These are phyloP conservation scores for Candida ipomoeae DNA, from an alignment of 805 yeast genomes.

Conservation along the genomic window DNA sequence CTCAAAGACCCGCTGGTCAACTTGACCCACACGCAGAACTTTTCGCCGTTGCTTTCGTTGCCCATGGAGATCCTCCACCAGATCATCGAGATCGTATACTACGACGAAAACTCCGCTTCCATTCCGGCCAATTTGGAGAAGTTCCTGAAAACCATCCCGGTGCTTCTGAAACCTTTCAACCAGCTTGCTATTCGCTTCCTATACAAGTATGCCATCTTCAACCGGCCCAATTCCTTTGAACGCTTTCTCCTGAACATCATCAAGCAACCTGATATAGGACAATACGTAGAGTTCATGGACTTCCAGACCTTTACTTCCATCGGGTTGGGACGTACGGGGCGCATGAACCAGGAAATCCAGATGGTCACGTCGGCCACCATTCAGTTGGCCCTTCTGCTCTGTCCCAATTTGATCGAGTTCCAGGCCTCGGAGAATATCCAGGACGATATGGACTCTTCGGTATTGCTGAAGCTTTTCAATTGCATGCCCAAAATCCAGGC, in stretches of 20 bases:
- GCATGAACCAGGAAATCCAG: constrained; percentile 88
- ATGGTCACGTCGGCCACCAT: constrained; percentile 80
- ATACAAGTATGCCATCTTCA: constrained; percentile 66
- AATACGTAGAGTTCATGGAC: constrained; percentile 70
- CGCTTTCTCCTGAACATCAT: constrained; percentile 57
- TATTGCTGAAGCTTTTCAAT: constrained; percentile 54
- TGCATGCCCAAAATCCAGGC: constrained; percentile 54
- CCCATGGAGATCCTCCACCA: constrained; percentile 56
- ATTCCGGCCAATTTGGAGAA: constrained; percentile 48
- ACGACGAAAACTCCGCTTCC: constrained; percentile 48
- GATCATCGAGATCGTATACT: constrained; percentile 54
- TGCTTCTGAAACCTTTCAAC: constrained; percentile 56
- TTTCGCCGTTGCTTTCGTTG: constrained; percentile 28
- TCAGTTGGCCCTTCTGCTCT: constrained; percentile 52
- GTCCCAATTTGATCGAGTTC: constrained; percentile 72
- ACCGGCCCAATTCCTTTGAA: constrained; percentile 77
- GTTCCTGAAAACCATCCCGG: constrained; percentile 49
- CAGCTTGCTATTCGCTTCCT: constrained; percentile 54
- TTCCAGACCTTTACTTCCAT: constrained; percentile 85
- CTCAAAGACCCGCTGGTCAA: constrained; percentile 16
- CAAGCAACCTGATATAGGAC: constrained; percentile 44
- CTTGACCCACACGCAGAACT: constrained; percentile 9
- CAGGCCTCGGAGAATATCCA: constrained; percentile 82
- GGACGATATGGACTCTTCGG: constrained; percentile 65
- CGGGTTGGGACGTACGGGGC: constrained; percentile 83